phyloP scores from a whole-genome alignment of 1,284 basidiomycete genomes.

The Albatrellus sp. region DNA sequence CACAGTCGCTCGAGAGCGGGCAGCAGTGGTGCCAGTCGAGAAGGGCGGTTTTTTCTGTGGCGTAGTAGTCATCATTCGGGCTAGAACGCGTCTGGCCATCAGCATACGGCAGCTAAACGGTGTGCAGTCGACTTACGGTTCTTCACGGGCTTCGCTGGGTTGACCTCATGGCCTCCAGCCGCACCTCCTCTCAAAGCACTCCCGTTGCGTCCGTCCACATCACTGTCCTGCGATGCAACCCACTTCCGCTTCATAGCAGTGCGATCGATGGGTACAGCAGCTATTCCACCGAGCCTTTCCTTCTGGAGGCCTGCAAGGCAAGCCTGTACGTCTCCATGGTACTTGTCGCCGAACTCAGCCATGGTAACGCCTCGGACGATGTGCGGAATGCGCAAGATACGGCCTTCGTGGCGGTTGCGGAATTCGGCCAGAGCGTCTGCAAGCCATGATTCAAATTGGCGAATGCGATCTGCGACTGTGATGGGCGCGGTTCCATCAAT shows the following conservation, averaged over 20 bases:
- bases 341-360: constrained; percentile 65
- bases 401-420: constrained; percentile 54
- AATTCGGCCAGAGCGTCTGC: constrained; percentile 60
- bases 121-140: constrained; percentile 31
- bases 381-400: constrained; percentile 62
- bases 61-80: constrained; percentile 36
- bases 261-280: constrained; percentile 42
- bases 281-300: constrained; percentile 29
- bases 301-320: constrained; percentile 54
- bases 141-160: constrained; percentile 40
- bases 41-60: constrained; percentile 41
- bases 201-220: constrained; percentile 21
- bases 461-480: constrained; percentile 55
- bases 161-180: constrained; percentile 18
- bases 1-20: constrained; percentile 27
- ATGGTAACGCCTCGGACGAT: constrained; percentile 59
- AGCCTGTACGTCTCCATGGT: constrained; percentile 58
- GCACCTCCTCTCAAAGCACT: constrained; percentile 9
- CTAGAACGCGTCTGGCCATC: constrained; percentile 19
- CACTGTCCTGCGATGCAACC: constrained; percentile 45
- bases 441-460: constrained; percentile 62
- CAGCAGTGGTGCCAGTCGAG: constrained; percentile 33
- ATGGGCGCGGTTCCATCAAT: constrained; percentile 3
- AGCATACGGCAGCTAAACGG: not conserved
- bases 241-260: constrained; percentile 63